These are phyloP conservation scores for Termitomyces sp. DNA, from an alignment of 768 basidiomycete species.

Conservation along the genomic window DNA sequence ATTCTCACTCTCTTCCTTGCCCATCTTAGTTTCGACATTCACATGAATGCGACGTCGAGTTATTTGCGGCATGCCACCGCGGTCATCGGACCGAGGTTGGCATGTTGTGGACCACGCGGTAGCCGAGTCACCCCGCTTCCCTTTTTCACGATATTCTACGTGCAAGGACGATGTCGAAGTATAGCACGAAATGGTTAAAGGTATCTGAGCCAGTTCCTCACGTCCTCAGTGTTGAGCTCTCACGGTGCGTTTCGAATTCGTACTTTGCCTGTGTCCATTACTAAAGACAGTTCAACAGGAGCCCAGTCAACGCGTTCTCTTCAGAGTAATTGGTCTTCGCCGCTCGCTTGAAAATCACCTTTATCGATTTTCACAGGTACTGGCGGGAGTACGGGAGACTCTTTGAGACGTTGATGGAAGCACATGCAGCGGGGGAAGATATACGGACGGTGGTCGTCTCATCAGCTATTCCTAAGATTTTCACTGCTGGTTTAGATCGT, in stretches of 20 bases:
- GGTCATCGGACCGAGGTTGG: background rate
- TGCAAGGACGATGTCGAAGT: conserved; percentile 7
- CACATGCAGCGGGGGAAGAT: conserved; percentile 31
- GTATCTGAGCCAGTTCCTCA: conserved; percentile 44
- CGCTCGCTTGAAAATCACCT: background rate
- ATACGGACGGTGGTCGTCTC: conserved; percentile 74
- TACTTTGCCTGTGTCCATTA: background rate
- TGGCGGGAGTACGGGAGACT: conserved; percentile 67
- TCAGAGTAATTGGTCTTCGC: conserved; percentile 31
- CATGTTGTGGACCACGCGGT: background rate
- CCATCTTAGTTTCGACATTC: background rate
- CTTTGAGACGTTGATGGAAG: conserved; percentile 53
- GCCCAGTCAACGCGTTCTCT: conserved; percentile 67
- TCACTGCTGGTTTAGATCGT: conserved; percentile 86
- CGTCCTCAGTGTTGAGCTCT: conserved; percentile 43
- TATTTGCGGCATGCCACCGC: no score
- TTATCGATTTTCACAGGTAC: conserved; percentile 40
- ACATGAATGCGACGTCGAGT: background rate
- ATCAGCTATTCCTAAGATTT: conserved; percentile 66
- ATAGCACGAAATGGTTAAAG: conserved; percentile 36
- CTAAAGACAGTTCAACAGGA: conserved; percentile 27
- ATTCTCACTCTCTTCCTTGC: background rate
- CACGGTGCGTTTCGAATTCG: conserved; percentile 28
- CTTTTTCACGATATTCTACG: background rate
- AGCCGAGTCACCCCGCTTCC: no score